A percentile compares a stretch with the other conserved stretches of the same genome.
Evolutionary conservation across 1,139 yeast genomes (phyloP).

Genomic region (Groenewaldozyma sp.): DNA sequence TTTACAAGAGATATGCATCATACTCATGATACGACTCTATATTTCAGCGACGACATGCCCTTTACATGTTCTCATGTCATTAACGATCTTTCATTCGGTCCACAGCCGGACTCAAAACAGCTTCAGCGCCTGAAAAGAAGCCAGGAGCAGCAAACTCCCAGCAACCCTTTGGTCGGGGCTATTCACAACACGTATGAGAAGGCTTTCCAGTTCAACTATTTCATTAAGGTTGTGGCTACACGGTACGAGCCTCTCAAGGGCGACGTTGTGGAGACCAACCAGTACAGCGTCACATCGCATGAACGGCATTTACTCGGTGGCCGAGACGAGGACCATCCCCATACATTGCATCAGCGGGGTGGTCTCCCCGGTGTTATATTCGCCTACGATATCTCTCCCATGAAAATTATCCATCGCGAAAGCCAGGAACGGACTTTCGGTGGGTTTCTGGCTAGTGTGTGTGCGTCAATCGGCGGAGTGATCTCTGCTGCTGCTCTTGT

Average conservation of each 20-base stretch:
- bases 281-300: conserved; percentile 84
- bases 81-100: conserved; percentile 79
- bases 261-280: conserved; percentile 65
- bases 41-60: conserved; percentile 42
- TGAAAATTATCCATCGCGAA: conserved; percentile 82
- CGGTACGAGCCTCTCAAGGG: conserved; percentile 61
- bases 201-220: conserved; percentile 64
- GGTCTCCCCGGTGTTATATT: conserved; percentile 89
- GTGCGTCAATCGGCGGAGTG: conserved; percentile 89
- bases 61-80: conserved; percentile 61
- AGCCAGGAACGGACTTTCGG: conserved; percentile 74
- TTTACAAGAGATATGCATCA: conserved; percentile 48
- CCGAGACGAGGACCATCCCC: conserved; percentile 81
- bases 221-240: conserved; percentile 83
- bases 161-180: conserved; percentile 63
- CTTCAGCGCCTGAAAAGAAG: background rate
- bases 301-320: conserved; percentile 83
- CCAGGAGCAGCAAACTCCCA: conserved; percentile 11
- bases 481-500: conserved; percentile 83
- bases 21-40: conserved; percentile 76
- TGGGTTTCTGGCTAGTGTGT: conserved; percentile 73
- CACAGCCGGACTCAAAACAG: conserved; percentile 33
- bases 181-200: conserved; percentile 38
- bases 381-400: conserved; percentile 84
- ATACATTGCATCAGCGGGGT: conserved; percentile 74